Evolutionary conservation across 441 rosid species (phyloP).

Genomic region (Corymbia calophylla): DNA sequence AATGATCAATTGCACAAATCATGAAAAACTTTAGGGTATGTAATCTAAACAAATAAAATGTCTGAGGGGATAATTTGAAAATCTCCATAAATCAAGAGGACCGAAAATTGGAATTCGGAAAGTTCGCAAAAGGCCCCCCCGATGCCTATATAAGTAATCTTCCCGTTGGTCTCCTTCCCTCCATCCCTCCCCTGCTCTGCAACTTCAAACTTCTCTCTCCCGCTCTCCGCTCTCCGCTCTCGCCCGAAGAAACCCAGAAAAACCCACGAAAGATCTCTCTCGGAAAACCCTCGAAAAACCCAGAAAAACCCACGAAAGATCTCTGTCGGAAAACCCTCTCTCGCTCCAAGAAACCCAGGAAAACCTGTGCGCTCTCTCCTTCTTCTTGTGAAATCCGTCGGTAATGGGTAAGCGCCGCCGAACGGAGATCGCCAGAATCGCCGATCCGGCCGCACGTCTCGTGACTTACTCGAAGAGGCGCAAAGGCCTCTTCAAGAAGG

Average conservation of each 20-base stretch:
- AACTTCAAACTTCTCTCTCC: background rate
- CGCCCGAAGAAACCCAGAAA: background rate
- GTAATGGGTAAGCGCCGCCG: background rate
- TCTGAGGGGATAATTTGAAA: rapidly evolving
- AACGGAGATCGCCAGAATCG: background rate
- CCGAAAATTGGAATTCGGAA: background rate
- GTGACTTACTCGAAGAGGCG: background rate
- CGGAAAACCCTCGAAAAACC: background rate
- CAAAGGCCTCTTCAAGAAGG: background rate
- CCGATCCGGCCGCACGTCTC: background rate
- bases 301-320: no score
- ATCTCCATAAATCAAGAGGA: rapidly evolving
- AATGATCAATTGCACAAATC: background rate
- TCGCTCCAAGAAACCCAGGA: no score
- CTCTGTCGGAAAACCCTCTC: no score
- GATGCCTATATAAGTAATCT: background rate
- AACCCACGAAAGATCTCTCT: background rate
- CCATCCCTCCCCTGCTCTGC: background rate
- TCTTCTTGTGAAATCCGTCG: background rate
- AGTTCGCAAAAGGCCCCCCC: background rate
- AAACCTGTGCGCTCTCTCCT: no score
- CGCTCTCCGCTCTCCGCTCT: background rate
- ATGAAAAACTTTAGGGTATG: background rate
- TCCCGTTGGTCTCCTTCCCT: background rate
- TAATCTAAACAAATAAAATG: background rate